phyloP scores from a whole-genome alignment of 495 filamentous ascomycete genomes.

The Endocarpon pusillum region DNA sequence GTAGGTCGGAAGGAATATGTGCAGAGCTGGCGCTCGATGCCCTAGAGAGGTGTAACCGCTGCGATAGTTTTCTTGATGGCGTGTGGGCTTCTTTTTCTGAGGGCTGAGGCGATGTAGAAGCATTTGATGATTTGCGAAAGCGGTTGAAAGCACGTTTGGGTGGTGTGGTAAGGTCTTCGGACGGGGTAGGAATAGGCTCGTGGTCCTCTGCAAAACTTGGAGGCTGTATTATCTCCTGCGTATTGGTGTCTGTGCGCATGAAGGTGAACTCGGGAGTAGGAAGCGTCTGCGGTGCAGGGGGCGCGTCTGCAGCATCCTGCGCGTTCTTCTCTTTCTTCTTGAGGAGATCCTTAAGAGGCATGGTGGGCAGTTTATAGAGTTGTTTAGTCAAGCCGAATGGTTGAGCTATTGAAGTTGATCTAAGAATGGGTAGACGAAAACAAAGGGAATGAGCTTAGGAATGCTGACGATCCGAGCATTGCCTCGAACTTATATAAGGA shows the following conservation, averaged over 20 bases:
- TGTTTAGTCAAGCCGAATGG: no score
- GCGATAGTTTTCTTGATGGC: constrained; percentile 36
- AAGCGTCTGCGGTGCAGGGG: constrained; percentile 6
- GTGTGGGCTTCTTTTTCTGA: constrained; percentile 22
- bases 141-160: constrained; percentile 14
- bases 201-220: constrained; percentile 34
- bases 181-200: constrained; percentile 9
- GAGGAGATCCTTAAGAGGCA: constrained; percentile 59
- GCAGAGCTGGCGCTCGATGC: constrained; percentile 37
- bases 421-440: no score
- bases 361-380: no score
- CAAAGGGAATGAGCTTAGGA: no score
- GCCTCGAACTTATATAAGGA: no score
- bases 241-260: constrained; percentile 65
- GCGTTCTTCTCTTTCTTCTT: constrained; percentile 51
- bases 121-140: constrained; percentile 32
- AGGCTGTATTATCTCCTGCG: constrained; percentile 57
- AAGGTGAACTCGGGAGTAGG: constrained; percentile 61
- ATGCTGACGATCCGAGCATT: no score
- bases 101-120: constrained; percentile 28
- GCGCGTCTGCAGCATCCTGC: constrained; percentile 8
- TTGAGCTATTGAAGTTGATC: no score
- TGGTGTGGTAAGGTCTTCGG: constrained; percentile 7
- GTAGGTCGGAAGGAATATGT: constrained; percentile 64
- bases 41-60: constrained; percentile 49